phyloP scores from a whole-genome alignment of 148 eudicot species.

The Persicaria maculosa region DNA sequence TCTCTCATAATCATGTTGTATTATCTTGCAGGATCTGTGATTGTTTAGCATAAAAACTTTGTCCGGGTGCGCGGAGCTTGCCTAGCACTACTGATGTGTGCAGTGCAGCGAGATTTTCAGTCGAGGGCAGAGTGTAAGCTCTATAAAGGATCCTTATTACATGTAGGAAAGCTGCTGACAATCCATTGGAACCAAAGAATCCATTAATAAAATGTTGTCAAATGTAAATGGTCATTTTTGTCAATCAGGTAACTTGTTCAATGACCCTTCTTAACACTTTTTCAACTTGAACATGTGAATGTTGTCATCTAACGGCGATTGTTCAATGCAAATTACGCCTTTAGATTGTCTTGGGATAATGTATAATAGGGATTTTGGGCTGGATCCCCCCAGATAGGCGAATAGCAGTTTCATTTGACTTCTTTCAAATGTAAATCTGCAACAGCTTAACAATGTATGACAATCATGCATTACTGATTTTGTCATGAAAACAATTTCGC shows the following conservation, averaged over 20 bases:
- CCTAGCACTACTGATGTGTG: not conserved
- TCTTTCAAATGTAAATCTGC: conserved; percentile 1
- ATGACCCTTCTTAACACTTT: not conserved
- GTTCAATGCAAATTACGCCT: not conserved
- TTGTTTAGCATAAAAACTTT: not conserved
- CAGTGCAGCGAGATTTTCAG: not conserved
- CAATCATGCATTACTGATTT: not conserved
- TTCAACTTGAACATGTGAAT: not conserved
- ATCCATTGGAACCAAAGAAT: not conserved
- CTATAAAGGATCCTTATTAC: not conserved
- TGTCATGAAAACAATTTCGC: not conserved
- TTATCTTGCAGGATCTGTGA: not conserved
- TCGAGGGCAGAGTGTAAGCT: not conserved
- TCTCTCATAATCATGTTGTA: not conserved
- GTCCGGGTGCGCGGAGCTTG: not conserved
- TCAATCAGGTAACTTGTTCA: not conserved
- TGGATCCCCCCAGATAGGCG: not conserved
- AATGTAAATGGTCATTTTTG: not conserved
- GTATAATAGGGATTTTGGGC: not conserved
- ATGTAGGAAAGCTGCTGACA: not conserved
- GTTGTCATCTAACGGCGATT: not conserved
- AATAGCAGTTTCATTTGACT: not conserved
- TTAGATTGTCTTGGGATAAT: not conserved
- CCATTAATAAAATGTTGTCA: not conserved
- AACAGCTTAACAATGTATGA: not conserved